Conservation (phyloP, 495 filamentous ascomycete genomes). For the Sphaerosporella brunnea region DNA sequence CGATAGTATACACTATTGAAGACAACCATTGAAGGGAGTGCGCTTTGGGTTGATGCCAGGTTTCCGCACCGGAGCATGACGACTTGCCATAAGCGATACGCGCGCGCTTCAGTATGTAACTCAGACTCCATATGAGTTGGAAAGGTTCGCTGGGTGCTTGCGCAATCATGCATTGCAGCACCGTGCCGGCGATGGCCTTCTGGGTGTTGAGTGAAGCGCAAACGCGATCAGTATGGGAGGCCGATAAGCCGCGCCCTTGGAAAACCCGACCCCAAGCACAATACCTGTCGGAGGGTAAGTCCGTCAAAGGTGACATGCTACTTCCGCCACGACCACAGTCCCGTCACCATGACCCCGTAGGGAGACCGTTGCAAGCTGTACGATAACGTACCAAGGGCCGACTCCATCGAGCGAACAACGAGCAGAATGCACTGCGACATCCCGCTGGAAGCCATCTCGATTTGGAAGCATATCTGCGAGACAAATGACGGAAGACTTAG, state of each 20-base stretch:
- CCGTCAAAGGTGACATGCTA: constrained; percentile 18
- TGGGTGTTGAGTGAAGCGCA: constrained; percentile 15
- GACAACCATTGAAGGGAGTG: constrained; percentile 25
- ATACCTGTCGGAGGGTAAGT: constrained; percentile 17
- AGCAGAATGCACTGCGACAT: constrained; percentile 9
- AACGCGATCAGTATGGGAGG: constrained; percentile 23
- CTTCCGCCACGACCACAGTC: constrained; percentile 15
- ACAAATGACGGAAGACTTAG: constrained; percentile 22
- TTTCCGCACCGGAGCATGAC: constrained; percentile 24
- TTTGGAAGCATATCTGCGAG: constrained; percentile 17
- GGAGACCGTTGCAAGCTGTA: constrained; percentile 23
- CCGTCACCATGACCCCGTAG: constrained; percentile 17
- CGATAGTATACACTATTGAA: constrained; percentile 4
- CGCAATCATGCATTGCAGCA: constrained; percentile 18
- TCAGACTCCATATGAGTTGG: constrained; percentile 6
- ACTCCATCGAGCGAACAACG: constrained; percentile 12
- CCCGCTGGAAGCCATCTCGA: constrained; percentile 13
- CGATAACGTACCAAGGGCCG: constrained; percentile 15
- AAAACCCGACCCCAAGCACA: constrained; percentile 15
- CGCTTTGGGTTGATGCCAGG: constrained; percentile 28
- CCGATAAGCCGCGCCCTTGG: constrained; percentile 20
- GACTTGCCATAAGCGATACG: constrained; percentile 18
- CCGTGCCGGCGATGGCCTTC: constrained; percentile 26
- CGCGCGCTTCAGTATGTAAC: constrained; percentile 24
- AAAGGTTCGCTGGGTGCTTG: constrained; percentile 24